Base-by-base conservation (phyloP, 495 filamentous ascomycete species). In the Neurospora sp. region DNA sequence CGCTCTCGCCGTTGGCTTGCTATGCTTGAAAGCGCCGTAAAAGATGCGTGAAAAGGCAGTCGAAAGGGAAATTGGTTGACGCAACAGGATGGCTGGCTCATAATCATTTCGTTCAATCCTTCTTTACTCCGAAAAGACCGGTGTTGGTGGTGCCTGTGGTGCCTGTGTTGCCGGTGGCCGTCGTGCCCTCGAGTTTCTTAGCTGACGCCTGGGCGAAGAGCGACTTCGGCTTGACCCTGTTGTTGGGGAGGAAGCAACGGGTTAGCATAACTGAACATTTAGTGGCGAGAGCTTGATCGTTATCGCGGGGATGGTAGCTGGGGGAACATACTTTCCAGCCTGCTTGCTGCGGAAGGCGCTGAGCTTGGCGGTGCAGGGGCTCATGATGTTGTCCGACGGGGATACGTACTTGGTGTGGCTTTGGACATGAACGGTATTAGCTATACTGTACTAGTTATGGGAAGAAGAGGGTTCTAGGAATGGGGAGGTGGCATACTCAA, bases 361-460 rank as follows among this genome's bases (percentile, higher is more conserved):
- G 76, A 98, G 82, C 83, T 98, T 98, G 82, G 92, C 90, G n/a
- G 93, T 94, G 81, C 93, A 94, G 17, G 94, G 94, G 73, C 91
- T 94, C 91, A 96, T 91, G 82, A 98, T 93, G 79, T 89, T 91
- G 78, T 98, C 94, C 12, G 93, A 96, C 0, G 94, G 94, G n/a
- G 92, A 96, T 78, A 97, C 84, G 83, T 96, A 98, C 72, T 87
- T 83, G 77, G 89, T 87, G 71, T 89, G 84, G 37, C 81, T 82
- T 70, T 72, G 16, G 4, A 38, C 3, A 53, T 20, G 22, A 41
- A 45, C 69, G 39, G 9, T 38, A 38, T 27, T 61, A 39, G 7
- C 69, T 8, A 8, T 6, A 38, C 42, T 39, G 8, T 16, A 1
- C 39, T 8, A 10, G 42, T 27, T 48, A 41, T 45, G 14, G 17